phyloP scores from a whole-genome alignment of 768 basidiomycete species.

The Suillus tomentosus region DNA sequence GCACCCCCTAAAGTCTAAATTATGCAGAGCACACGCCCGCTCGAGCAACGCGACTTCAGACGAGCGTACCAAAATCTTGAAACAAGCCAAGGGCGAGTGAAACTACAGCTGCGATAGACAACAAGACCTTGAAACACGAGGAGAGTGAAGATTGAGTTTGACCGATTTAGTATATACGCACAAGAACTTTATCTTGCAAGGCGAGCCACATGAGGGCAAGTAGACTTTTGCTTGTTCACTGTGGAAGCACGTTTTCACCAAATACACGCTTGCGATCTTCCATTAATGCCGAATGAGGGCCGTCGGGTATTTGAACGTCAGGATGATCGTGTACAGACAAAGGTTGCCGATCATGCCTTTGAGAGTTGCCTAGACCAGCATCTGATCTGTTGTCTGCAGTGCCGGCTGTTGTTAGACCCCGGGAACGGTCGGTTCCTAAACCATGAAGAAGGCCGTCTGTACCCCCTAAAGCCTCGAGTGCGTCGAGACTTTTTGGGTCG shows the following conservation, averaged over 20 bases:
- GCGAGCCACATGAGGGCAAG: slow-evolving; percentile 83
- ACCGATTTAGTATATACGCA: slow-evolving; percentile 38
- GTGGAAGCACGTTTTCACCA: slow-evolving; percentile 75
- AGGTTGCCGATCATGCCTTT: slow-evolving; percentile 32
- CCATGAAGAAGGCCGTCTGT: slow-evolving; percentile 62
- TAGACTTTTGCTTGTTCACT: slow-evolving; percentile 66
- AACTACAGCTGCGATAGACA: slow-evolving; percentile 90
- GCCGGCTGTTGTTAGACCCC: slow-evolving; percentile 39
- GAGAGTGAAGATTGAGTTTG: slow-evolving; percentile 11
- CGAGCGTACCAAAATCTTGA: slow-evolving; percentile 85
- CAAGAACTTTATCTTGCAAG: slow-evolving; percentile 88
- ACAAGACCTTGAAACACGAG: slow-evolving; percentile 59
- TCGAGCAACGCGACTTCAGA: no score
- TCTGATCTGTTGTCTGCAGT: slow-evolving; percentile 23
- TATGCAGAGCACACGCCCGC: no score
- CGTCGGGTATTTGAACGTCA: slow-evolving; percentile 11
- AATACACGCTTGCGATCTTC: slow-evolving; percentile 69
- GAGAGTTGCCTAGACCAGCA: slow-evolving; percentile 34
- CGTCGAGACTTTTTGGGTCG: slow-evolving; percentile 81
- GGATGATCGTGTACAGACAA: slow-evolving; percentile 19
- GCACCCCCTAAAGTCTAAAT: no score
- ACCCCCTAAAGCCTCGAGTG: slow-evolving; percentile 73
- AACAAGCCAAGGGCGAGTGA: slow-evolving; percentile 94
- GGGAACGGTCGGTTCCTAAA: slow-evolving; percentile 65
- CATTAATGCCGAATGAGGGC: slow-evolving; percentile 42